Percentiles rank a stretch among this genome's conserved stretches.
phyloP scores from a whole-genome alignment of 2,329 filamentous ascomycete genomes.

The Arthrobotrys pseudoclavata region DNA sequence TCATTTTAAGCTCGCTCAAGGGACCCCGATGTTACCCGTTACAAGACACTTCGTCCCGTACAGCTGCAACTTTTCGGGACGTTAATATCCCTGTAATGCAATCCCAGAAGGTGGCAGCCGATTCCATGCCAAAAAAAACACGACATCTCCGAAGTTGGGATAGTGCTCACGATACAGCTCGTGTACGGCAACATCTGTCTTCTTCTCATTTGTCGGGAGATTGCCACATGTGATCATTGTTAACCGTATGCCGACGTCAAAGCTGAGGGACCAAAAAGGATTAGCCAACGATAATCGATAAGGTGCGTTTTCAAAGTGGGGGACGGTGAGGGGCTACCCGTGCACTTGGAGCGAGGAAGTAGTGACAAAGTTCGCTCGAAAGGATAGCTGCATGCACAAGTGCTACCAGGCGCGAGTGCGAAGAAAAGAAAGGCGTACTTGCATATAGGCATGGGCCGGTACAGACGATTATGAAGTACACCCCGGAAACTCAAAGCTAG shows the following conservation, averaged over 20 bases:
- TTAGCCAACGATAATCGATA: slow-evolving; percentile 24
- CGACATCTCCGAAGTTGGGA: slow-evolving; percentile 6
- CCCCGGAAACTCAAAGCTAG: slow-evolving; percentile 4
- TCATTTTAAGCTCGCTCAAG: not conserved
- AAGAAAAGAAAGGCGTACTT: not conserved
- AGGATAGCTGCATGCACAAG: slow-evolving; percentile 14
- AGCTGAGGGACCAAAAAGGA: not conserved
- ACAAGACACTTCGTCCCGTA: slow-evolving; percentile 11
- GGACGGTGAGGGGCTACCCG: slow-evolving; percentile 18
- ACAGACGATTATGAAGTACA: not conserved
- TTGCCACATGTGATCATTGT: slow-evolving; percentile 3
- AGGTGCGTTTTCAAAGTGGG: slow-evolving; percentile 8
- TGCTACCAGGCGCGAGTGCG: not conserved
- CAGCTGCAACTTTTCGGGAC: not conserved
- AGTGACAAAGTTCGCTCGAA: slow-evolving; percentile 2
- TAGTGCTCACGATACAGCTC: slow-evolving; percentile 4
- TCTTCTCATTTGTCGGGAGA: slow-evolving; percentile 1
- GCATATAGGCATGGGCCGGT: not conserved
- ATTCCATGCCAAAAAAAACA: not conserved
- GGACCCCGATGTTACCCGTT: not conserved
- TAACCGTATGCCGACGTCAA: not conserved
- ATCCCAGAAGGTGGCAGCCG: not conserved
- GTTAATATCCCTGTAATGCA: not conserved
- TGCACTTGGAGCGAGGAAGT: not conserved
- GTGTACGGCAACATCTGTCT: slow-evolving; percentile 11